Evolutionary conservation across 768 basidiomycete species (phyloP).

Genomic region (Dacryopinax primogenitus): DNA sequence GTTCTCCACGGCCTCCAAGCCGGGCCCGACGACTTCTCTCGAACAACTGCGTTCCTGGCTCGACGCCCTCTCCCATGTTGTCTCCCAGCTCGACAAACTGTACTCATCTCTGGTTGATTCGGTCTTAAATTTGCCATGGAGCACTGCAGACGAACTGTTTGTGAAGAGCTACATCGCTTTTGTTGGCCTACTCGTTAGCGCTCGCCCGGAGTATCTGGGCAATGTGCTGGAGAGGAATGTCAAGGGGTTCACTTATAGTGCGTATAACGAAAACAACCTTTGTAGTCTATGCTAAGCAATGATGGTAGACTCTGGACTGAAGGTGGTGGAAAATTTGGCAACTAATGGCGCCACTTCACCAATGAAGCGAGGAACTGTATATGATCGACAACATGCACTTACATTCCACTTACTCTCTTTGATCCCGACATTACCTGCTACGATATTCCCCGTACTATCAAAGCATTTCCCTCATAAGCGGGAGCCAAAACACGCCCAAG

Average conservation of each 20-base stretch:
- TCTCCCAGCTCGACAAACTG: constrained; percentile 71
- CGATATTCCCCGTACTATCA: constrained; percentile 71
- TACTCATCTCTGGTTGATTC: constrained; percentile 76
- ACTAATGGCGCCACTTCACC: constrained; percentile 54
- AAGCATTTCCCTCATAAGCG: constrained; percentile 89
- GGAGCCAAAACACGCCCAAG: constrained; percentile 62
- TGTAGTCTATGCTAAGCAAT: constrained; percentile 50
- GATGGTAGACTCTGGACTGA: constrained; percentile 57
- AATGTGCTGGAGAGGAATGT: constrained; percentile 70
- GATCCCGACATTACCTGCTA: constrained; percentile 80
- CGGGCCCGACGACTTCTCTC: constrained; percentile 30
- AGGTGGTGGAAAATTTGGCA: constrained; percentile 43
- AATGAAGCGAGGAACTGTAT: constrained; percentile 68
- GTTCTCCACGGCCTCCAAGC: constrained; percentile 41
- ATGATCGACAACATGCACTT: constrained; percentile 74
- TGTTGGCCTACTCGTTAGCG: constrained; percentile 80
- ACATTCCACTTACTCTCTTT: constrained; percentile 77
- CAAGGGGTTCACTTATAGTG: constrained; percentile 81
- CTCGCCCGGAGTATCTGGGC: constrained; percentile 80
- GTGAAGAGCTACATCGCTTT: constrained; percentile 83
- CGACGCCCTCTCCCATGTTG: constrained; percentile 76
- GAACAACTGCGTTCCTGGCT: constrained; percentile 67
- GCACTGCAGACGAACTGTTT: constrained; percentile 70
- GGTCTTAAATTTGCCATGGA: constrained; percentile 81
- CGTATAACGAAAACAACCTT: constrained; percentile 26